A percentile compares a stretch with the other conserved stretches of the same genome.
Conservation (phyloP, 768 basidiomycete genomes). For the Boletus rufocinnamomeus region DNA sequence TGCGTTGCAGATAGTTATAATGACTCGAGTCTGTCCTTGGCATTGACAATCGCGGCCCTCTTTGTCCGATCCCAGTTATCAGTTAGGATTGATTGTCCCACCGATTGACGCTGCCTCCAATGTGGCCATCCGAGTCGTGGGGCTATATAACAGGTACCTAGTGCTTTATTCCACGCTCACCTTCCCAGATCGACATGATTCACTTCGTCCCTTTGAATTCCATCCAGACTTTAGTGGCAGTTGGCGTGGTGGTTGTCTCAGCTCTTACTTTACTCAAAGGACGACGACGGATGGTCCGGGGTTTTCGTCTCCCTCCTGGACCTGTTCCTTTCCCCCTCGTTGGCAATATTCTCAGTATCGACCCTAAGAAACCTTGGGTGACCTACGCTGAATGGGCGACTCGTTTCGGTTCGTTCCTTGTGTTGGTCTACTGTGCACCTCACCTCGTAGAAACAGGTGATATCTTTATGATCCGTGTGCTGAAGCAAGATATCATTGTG, state of each 20-base stretch:
- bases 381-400: neutral
- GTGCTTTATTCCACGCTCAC: too few relatives aligned
- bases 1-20: neutral
- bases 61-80: too few relatives aligned
- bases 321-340: neutral
- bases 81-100: too few relatives aligned
- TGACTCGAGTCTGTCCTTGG: neutral
- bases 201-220: too few relatives aligned
- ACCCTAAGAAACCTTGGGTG: neutral
- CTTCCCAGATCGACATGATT: constrained; percentile 2
- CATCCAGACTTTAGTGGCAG: too few relatives aligned
- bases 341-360: neutral
- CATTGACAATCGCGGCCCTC: too few relatives aligned
- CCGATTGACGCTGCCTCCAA: neutral
- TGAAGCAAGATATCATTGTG: neutral
- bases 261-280: too few relatives aligned
- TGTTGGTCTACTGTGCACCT: neutral
- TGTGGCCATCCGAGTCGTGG: neutral
- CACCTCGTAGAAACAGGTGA: neutral
- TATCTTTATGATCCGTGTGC: neutral
- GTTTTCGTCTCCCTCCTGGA: neutral
- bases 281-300: too few relatives aligned
- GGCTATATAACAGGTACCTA: neutral
- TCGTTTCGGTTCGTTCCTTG: neutral
- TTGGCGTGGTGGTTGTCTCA: too few relatives aligned